phyloP scores from a whole-genome alignment of 2,329 filamentous ascomycete genomes.

The Cercospora sesami region DNA sequence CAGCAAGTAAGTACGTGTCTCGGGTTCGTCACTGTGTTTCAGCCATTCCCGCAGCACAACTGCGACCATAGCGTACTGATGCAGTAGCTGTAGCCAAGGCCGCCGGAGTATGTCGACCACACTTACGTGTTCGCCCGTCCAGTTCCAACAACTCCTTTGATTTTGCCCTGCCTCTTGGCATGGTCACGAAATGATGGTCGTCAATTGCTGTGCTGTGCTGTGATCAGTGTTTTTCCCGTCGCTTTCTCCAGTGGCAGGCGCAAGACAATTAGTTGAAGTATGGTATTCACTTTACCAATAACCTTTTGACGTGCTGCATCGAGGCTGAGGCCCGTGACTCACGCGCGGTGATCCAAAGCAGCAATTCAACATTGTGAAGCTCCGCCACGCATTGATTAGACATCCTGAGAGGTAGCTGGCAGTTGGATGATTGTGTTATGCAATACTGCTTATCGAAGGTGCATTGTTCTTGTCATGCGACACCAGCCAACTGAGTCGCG shows the following conservation, averaged over 20 bases:
- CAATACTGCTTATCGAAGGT: background rate
- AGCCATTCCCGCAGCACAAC: background rate
- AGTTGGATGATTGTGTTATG: background rate
- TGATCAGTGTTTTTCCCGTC: background rate
- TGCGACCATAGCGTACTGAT: background rate
- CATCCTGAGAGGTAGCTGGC: background rate
- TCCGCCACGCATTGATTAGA: background rate
- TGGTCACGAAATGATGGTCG: background rate
- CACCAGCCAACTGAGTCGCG: background rate
- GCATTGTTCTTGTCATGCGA: background rate
- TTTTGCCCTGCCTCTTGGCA: constrained; percentile 5
- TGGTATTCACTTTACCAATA: background rate
- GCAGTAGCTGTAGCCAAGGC: constrained; percentile 56
- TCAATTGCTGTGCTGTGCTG: no score
- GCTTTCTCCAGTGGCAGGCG: background rate
- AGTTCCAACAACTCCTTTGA: constrained; percentile 41
- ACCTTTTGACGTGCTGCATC: background rate
- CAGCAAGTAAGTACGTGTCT: background rate
- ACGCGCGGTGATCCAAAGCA: constrained; percentile 9
- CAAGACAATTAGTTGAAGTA: background rate
- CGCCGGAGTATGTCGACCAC: constrained; percentile 41
- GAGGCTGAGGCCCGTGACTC: constrained; percentile 16
- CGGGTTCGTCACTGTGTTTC: background rate
- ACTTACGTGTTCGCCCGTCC: constrained; percentile 14
- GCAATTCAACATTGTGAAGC: background rate